A percentile compares a stretch with the other conserved stretches of the same genome.
Conservation (phyloP, 495 filamentous ascomycete species). For the Aspergillus ellipticus region DNA sequence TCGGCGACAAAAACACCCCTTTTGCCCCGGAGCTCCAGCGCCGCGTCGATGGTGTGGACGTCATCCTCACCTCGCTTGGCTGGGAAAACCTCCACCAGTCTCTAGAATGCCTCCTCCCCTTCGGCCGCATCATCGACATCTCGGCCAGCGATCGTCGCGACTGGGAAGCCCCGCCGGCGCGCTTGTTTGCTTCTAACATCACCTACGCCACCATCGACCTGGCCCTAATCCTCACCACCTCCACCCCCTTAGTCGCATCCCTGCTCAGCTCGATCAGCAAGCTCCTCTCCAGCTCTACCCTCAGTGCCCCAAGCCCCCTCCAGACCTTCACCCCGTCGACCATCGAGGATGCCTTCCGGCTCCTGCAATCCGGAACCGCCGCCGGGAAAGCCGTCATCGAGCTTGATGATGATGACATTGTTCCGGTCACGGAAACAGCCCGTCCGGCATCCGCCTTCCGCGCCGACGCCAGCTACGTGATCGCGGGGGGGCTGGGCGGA, state of each 20-base stretch:
- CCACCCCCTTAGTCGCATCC: too few species aligned
- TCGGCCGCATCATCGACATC: background rate
- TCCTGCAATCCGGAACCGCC: background rate
- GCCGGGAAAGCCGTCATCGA: background rate
- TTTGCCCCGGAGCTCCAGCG: background rate
- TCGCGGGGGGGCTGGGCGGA: slow-evolving; percentile 33
- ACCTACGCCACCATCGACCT: background rate
- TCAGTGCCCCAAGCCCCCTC: background rate
- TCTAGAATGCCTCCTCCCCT: background rate
- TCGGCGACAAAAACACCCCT: background rate
- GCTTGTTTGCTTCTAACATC: background rate
- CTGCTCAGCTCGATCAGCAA: background rate
- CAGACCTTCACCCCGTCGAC: background rate
- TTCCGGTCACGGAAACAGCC: background rate
- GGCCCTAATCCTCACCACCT: background rate
- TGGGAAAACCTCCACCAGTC: background rate
- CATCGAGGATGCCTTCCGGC: background rate
- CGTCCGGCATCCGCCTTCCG: slow-evolving; percentile 4
- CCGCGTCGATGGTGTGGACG: background rate
- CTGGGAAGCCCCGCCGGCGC: too few species aligned
- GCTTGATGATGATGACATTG: background rate
- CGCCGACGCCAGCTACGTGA: slow-evolving; percentile 25
- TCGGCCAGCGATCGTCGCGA: background rate
- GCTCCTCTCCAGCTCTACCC: background rate
- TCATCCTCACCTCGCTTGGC: background rate